These are phyloP conservation scores for Kazachstania psychrophila DNA, from an alignment of 805 yeast species.

Conservation along the genomic window DNA sequence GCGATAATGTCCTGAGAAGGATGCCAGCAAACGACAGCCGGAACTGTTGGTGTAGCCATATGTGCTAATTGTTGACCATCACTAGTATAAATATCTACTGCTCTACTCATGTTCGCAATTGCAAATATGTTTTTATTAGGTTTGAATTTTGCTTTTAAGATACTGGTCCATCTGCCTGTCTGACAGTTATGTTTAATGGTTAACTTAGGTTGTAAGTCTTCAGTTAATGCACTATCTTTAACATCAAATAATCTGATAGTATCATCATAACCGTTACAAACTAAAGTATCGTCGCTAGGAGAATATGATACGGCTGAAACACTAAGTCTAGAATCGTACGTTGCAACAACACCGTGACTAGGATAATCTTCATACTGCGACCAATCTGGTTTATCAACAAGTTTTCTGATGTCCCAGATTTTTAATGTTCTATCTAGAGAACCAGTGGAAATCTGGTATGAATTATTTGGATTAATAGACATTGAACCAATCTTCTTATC, in stretches of 20 bases:
- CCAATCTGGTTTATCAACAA: conserved; percentile 40
- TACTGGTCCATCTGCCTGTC: conserved; percentile 95
- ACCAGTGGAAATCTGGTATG: conserved; percentile 70
- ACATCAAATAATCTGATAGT: conserved; percentile 65
- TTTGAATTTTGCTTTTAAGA: conserved; percentile 85
- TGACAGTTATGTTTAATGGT: conserved; percentile 85
- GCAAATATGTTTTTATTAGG: conserved; percentile 63
- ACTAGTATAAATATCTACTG: conserved; percentile 71
- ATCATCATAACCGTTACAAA: conserved; percentile 91
- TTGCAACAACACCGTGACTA: conserved; percentile 36
- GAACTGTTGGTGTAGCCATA: conserved; percentile 77
- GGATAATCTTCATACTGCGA: conserved; percentile 43
- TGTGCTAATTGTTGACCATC: conserved; percentile 74
- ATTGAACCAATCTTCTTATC: conserved; percentile 93
- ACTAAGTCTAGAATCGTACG: conserved; percentile 66
- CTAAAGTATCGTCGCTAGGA: conserved; percentile 52
- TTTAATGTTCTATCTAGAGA: conserved; percentile 79
- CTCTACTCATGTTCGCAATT: conserved; percentile 89
- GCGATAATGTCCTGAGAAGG: conserved; percentile 82
- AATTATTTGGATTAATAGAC: conserved; percentile 58
- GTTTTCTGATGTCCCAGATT: conserved; percentile 75
- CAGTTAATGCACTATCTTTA: conserved; percentile 19
- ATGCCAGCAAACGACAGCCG: conserved; percentile 81
- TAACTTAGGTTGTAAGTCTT: conserved; percentile 47
- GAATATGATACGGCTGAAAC: conserved; percentile 79